Evolutionary conservation across 345 rosid species (phyloP), one percentile per base, ranked within the genome.

Genomic region (Gossypium raimondii): DNA sequence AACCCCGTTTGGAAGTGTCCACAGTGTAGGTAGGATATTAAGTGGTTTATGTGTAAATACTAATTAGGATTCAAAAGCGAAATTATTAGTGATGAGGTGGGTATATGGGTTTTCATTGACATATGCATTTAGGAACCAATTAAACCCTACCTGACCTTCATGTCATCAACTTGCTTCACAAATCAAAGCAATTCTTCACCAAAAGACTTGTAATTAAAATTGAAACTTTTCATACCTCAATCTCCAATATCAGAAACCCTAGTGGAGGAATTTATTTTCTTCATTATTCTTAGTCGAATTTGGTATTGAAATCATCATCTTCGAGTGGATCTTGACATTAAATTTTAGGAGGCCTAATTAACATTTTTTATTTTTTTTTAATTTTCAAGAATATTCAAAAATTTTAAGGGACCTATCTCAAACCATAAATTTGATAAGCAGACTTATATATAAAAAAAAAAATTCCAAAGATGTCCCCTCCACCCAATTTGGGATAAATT

Each of bases 1-100:
- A 41, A 41, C 45, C 25, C 77, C 79, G 34, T 67, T 76, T 70
- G 67, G 70, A 73, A 70, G 64, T 76, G 67, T 4, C 58, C 58
- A n/a, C 22, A 53, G 20, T 63, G 4, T 58, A 51, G 29, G 18
- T 57, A 51, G 62, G 38, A 34, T 4, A 34, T 71, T 25, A 11
- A 74, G 44, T 50, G 74, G 14, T 55, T 55, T 67, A 75, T 67
- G 75, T 47, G 14, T 11, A 25, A 70, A 69, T 48, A 52, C 45
- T 57, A 60, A 73, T 78, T 50, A 73, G 68, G 68, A 11, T 59
- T 75, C 56, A 7, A 68, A 73, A 78, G 62, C 63, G 73, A 75
- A 75, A 80, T 78, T 29, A 80, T 68, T 75, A 61, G 25, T 2
- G 13, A 10, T 71, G 18, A 50, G 55, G 75, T 67, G 73, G 75